These are phyloP conservation scores for Arthrobotrys iridis DNA, from an alignment of 2,329 filamentous ascomycete genomes.

Conservation along the genomic window DNA sequence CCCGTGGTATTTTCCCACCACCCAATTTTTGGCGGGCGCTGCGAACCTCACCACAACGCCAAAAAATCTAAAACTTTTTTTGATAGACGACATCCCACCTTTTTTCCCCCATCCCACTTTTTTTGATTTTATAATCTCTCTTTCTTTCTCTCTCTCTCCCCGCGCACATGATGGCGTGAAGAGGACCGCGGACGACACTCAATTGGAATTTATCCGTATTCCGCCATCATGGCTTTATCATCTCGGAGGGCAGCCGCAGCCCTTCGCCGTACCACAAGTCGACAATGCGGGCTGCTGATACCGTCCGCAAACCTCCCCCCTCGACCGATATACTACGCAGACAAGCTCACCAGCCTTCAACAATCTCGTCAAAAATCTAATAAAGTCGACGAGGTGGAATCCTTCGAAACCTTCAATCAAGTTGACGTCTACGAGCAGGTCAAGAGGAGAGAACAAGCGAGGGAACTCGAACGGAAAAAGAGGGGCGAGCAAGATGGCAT, in stretches of 20 bases:
- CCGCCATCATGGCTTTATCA: slow-evolving; percentile 40
- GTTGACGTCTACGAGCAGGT: not conserved
- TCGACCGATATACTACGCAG: slow-evolving; percentile 37
- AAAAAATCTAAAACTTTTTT: slow-evolving; percentile 50
- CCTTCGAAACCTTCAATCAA: not conserved
- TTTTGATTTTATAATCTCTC: too few species aligned
- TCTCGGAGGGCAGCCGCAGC: slow-evolving; percentile 38
- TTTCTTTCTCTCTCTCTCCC: not conserved
- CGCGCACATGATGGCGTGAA: slow-evolving; percentile 27
- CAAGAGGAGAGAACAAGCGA: not conserved
- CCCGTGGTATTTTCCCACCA: slow-evolving; percentile 45
- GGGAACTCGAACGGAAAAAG: not conserved
- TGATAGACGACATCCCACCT: slow-evolving; percentile 32
- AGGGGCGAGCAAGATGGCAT: not conserved
- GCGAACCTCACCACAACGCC: slow-evolving; percentile 22
- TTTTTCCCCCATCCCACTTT: not conserved
- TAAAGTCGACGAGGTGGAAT: not conserved
- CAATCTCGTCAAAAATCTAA: slow-evolving; percentile 15
- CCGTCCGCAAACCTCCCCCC: slow-evolving; percentile 44
- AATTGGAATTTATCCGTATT: slow-evolving; percentile 34
- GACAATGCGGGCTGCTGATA: slow-evolving; percentile 49
- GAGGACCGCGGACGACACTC: slow-evolving; percentile 4
- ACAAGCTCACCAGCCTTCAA: not conserved
- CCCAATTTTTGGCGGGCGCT: slow-evolving; percentile 16
- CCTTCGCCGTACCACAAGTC: slow-evolving; percentile 40